Conservation (phyloP, 352 stramenopile species). For the Phytophthora melonis region DNA sequence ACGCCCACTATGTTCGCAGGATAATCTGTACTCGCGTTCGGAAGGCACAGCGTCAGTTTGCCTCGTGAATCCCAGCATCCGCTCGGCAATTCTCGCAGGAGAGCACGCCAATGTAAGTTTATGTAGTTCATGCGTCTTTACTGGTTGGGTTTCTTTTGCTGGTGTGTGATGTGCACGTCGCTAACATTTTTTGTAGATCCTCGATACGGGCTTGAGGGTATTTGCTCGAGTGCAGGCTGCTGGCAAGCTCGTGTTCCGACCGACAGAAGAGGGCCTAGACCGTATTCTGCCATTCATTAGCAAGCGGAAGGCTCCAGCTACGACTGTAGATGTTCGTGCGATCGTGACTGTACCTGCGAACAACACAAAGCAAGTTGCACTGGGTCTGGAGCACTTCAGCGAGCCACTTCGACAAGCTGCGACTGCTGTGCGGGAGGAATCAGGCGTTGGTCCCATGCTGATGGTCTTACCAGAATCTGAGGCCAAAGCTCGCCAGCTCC, state of each 20-base stretch:
- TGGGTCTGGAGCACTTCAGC: slow-evolving; percentile 50
- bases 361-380: slow-evolving; percentile 36
- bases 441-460: slow-evolving; percentile 57
- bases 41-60: slow-evolving; percentile 73
- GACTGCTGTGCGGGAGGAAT: slow-evolving; percentile 38
- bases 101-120: slow-evolving; percentile 50
- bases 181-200: slow-evolving; percentile 50
- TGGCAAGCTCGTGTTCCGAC: slow-evolving; percentile 69
- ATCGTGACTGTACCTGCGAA: slow-evolving; percentile 34
- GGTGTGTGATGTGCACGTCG: not conserved
- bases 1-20: slow-evolving; percentile 29
- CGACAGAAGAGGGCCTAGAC: slow-evolving; percentile 82
- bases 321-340: slow-evolving; percentile 26
- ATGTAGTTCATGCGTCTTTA: not conserved
- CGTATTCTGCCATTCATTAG: slow-evolving; percentile 83
- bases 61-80: slow-evolving; percentile 65
- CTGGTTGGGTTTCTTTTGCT: not conserved
- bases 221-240: slow-evolving; percentile 78
- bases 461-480: slow-evolving; percentile 32
- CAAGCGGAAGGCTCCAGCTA: slow-evolving; percentile 59
- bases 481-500: slow-evolving; percentile 19
- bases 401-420: slow-evolving; percentile 40
- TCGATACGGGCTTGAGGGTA: slow-evolving; percentile 90
- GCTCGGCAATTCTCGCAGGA: slow-evolving; percentile 63
- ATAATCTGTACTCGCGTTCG: slow-evolving; percentile 70